These are phyloP conservation scores for Populus pruinosa DNA, from an alignment of 345 rosid genomes.

Conservation along the genomic window DNA sequence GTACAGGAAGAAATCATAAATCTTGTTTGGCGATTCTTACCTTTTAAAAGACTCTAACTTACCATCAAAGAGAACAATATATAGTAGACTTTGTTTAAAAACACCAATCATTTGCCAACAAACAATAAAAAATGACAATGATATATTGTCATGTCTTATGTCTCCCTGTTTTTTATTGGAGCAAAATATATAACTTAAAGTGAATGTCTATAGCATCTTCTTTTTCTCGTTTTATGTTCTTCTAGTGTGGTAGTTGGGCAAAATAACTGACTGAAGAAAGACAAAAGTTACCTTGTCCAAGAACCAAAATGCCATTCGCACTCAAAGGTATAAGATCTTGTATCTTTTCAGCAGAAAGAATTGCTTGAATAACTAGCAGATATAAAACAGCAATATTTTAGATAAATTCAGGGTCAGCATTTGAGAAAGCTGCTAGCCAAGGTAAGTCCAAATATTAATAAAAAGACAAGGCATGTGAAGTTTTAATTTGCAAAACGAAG, in stretches of 20 bases:
- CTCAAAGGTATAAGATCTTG: constrained; percentile 51
- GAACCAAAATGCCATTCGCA: constrained; percentile 55
- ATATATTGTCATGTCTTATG: not conserved
- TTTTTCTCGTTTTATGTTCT: not conserved
- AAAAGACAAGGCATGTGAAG: not conserved
- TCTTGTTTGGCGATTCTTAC: not conserved
- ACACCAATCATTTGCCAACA: not conserved
- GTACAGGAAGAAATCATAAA: not conserved
- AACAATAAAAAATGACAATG: not conserved
- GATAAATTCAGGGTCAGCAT: not conserved
- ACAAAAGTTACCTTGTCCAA: constrained; percentile 58
- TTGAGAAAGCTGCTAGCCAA: not conserved
- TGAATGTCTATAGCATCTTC: not conserved
- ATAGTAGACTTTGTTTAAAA: not conserved
- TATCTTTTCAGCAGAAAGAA: constrained; percentile 61
- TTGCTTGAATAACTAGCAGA: constrained; percentile 47
- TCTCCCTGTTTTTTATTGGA: not conserved
- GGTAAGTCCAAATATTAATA: not conserved
- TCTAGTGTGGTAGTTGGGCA: not conserved
- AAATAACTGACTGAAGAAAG: not conserved
- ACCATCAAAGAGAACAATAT: not conserved
- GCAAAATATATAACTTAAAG: not conserved
- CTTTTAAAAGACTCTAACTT: not conserved
- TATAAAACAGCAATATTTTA: constrained; percentile 11
- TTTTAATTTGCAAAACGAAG: not conserved